Evolutionary conservation across 805 yeast species (phyloP).

Genomic region (Saccharomycopsis sp.): DNA sequence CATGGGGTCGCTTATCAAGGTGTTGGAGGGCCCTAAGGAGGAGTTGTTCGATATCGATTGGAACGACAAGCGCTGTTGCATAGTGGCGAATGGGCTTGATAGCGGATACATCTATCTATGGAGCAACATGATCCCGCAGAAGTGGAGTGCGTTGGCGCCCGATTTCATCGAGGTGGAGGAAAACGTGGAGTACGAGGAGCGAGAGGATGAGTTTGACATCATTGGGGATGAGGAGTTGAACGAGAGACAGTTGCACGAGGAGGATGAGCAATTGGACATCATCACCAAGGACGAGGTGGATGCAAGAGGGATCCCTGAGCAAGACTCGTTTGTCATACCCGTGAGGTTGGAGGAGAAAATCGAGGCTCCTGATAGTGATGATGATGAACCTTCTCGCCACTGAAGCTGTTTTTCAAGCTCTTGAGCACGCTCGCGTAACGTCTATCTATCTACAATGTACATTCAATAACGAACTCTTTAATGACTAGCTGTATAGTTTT

Average conservation of each 20-base stretch:
- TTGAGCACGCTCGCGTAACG: too few relatives aligned
- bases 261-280: conserved; percentile 63
- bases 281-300: conserved; percentile 52
- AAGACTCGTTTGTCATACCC: conserved; percentile 56
- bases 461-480: too few relatives aligned
- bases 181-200: conserved; percentile 77
- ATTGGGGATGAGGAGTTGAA: conserved; percentile 57
- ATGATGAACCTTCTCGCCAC: too few relatives aligned
- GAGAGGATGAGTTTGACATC: conserved; percentile 86
- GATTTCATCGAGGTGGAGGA: conserved; percentile 93
- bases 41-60: conserved; percentile 81
- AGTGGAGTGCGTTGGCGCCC: conserved; percentile 95
- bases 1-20: conserved; percentile 80
- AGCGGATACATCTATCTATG: conserved; percentile 75
- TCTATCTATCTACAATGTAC: too few relatives aligned
- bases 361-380: conserved; percentile 1
- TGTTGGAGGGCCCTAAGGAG: conserved; percentile 83
- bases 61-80: conserved; percentile 65
- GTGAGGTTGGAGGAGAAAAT: conserved; percentile 19
- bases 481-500: background rate
- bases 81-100: conserved; percentile 80
- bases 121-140: conserved; percentile 76
- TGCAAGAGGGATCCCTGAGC: conserved; percentile 61
- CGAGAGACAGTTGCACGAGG: conserved; percentile 52
- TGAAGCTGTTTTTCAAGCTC: too few relatives aligned